A percentile compares a stretch with the other conserved stretches of the same genome.
Evolutionary conservation across 2,329 filamentous ascomycete species (phyloP).

Genomic region (Hypoxylon sp.): DNA sequence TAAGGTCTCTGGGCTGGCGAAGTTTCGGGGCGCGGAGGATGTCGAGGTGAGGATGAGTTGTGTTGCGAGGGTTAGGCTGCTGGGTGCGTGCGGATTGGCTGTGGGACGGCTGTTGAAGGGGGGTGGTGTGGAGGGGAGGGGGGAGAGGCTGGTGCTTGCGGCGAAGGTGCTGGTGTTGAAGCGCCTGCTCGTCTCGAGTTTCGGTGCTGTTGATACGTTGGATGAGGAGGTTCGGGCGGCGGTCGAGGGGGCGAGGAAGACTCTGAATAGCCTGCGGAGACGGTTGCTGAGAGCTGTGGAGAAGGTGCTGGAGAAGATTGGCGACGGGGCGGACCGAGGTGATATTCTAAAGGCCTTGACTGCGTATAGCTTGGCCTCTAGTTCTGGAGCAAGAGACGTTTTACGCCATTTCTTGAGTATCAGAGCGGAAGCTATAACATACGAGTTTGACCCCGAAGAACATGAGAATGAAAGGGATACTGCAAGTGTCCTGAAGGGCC

Average conservation of each 20-base stretch:
- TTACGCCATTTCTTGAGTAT: slow-evolving; percentile 83
- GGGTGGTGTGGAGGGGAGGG: slow-evolving; percentile 58
- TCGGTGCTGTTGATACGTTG: slow-evolving; percentile 66
- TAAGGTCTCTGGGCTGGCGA: slow-evolving; percentile 72
- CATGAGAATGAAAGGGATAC: slow-evolving; percentile 60
- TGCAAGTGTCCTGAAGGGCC: slow-evolving; percentile 71
- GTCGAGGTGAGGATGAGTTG: slow-evolving; percentile 47
- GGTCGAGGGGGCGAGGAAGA: slow-evolving; percentile 75
- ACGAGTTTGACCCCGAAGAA: slow-evolving; percentile 68
- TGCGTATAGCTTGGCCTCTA: slow-evolving; percentile 86
- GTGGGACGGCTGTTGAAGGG: slow-evolving; percentile 65
- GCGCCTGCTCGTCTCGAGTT: slow-evolving; percentile 80
- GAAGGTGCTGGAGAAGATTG: slow-evolving; percentile 75
- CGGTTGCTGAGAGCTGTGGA: slow-evolving; percentile 78
- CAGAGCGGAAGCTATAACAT: slow-evolving; percentile 76
- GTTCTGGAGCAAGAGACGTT: slow-evolving; percentile 83
- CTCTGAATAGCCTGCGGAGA: slow-evolving; percentile 72
- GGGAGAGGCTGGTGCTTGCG: slow-evolving; percentile 68
- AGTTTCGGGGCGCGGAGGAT: slow-evolving; percentile 58
- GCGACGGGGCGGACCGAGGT: slow-evolving; percentile 63
- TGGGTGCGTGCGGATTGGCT: slow-evolving; percentile 67
- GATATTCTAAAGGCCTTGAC: slow-evolving; percentile 80
- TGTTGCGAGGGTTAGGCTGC: slow-evolving; percentile 63
- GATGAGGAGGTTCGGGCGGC: slow-evolving; percentile 55
- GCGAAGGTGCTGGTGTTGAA: slow-evolving; percentile 83